Conservation (phyloP, 164 flowering plant species). For the Vitis rupestris region DNA sequence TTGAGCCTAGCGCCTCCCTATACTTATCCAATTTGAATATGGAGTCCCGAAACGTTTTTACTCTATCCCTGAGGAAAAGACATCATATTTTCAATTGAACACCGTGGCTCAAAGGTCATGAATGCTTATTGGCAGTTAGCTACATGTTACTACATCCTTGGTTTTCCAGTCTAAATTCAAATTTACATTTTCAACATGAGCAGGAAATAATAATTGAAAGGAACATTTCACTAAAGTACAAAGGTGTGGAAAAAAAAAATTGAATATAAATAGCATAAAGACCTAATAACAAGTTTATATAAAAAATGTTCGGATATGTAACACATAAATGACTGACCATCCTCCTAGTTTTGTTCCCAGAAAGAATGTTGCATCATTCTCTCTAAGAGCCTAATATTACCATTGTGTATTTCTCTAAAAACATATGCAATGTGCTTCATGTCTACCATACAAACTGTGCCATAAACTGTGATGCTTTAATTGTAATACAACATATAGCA, state of each 20-base stretch:
- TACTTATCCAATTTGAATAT: slow-evolving; percentile 32
- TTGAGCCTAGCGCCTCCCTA: slow-evolving; percentile 26
- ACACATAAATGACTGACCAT: background rate
- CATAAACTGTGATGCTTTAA: background rate
- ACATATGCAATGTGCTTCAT: background rate
- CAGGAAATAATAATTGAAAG: background rate
- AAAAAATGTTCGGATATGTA: background rate
- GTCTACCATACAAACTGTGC: background rate
- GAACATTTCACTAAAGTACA: too few relatives aligned
- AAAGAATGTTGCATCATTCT: too few relatives aligned
- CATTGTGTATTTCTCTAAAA: background rate
- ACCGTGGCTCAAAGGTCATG: background rate
- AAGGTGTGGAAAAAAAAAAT: too few relatives aligned
- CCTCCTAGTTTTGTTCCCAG: too few relatives aligned
- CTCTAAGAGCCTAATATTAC: too few relatives aligned
- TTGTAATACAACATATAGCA: background rate
- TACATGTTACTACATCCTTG: background rate
- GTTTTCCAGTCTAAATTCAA: background rate
- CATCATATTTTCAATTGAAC: background rate
- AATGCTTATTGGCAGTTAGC: background rate
- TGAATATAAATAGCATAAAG: too few relatives aligned
- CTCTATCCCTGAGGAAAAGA: slow-evolving; percentile 31
- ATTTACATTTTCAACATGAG: background rate
- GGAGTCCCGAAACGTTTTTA: slow-evolving; percentile 22
- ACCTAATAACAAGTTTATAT: background rate